Base-by-base conservation (phyloP, 202 grass and related monocot species). In the Cymbopogon flexuosus region DNA sequence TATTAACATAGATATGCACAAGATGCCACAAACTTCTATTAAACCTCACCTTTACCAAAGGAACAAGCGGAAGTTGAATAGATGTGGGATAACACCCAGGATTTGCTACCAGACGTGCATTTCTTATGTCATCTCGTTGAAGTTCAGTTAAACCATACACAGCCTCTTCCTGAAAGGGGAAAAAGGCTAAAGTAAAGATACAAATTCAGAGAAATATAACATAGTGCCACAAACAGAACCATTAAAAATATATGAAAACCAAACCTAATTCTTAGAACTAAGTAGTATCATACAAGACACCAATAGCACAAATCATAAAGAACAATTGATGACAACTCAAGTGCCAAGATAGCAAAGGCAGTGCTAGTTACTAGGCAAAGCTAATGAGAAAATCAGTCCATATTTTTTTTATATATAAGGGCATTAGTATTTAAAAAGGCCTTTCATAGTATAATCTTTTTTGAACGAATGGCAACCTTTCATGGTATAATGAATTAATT, bases 21-120 rank as follows among this genome's bases (percentile, higher is more conserved):
- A 3, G 42, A 84, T 8, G 1, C 18, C 35, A 36, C 3, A 36
- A 36, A 36, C 35, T 36, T 36, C 5, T 36, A 36, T 36, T 36
- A 36, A 36, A 36, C 35, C 35, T 72, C 56, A 98, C 95, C 92
- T 98, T 89, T 59, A 98, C 88, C 39, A 98, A 80, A 63, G 92
- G 92, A 89, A 98, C 74, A 74, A 94, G 95, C 62, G 95, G 95
- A 88, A 98, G 90, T 87, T 98, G 92, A 87, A 98, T 83, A 59
- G 90, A 93, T 62, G 95, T 98, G 27, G 95, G 95, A 83, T 98
- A 98, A 81, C 96, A 98, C 65, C 96, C 96, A 41, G 96, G 96
- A 81, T 98, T 98, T 72, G 96, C 96, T 70, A 98, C 88, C 73
- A 98, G 88, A 12, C 79, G 76, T 45, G 92, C 95, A 66, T 86